Evolutionary conservation across 148 eudicot genomes (phyloP), one percentile per base, ranked within the genome.

Genomic region (Cornus kousa): DNA sequence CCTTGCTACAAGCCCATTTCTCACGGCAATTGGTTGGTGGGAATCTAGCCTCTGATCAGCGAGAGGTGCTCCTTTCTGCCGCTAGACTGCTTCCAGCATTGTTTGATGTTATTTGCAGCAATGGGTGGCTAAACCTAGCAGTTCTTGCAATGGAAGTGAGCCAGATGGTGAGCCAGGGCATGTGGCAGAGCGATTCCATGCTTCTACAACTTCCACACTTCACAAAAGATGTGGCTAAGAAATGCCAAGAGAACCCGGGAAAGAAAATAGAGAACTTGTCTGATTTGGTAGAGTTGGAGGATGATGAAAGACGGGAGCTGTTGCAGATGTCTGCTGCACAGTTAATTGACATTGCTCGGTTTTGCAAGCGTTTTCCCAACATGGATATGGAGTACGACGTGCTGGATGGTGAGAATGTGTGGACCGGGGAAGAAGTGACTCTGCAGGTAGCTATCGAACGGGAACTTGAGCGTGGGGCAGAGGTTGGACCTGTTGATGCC

Each of bases 401-500:
- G 59, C 60, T 81, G 4, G 87, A 80, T 55, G 35, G 68, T 70
- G 90, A 90, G 70, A 81, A 83, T 70, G 79, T 88, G 0, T 69
- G 77, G 50, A 89, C 89, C 33, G 89, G 90, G 35, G 92, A 90
- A 33, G 84, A 90, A 12, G 62, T 90, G 9, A 73, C 76, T 20
- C 24, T 92, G 79, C 83, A 76, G 74, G 92, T 92, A 19, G 76
- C 82, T 31, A 91, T 92, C 2, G 92, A 89, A 71, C 85, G 94
- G 32, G 91, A 92, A 78, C 88, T 92, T 46, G 92, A 85, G 71
- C 91, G 91, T 28, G 85, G 91, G 81, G 67, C 86, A 5, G 91
- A 86, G 74, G 91, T 90, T 73, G 94, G 90, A 35, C 88, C 92
- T 3, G 97, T 89, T 31, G 91, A 89, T 83, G 87, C 94, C 17